Base-by-base conservation (phyloP, 2,329 filamentous ascomycete species). In the Elsinoe fawcettii region DNA sequence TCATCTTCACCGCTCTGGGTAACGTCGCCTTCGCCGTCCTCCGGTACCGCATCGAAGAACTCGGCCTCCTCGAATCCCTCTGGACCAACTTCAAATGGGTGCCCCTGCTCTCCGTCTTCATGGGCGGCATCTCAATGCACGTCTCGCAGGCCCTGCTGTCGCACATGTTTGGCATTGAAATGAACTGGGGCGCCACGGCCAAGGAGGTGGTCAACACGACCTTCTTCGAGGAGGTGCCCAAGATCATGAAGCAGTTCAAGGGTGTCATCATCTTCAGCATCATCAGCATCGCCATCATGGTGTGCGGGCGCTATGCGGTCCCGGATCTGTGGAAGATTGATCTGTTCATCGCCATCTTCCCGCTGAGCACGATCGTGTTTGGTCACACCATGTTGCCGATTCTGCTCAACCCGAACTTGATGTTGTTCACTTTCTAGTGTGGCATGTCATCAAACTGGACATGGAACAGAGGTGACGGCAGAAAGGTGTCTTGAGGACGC, bases 1-100 rank as follows among this genome's bases (percentile, higher is more conserved):
- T 89, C 63, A 83, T 90, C 61, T 90, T 90, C 74, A 87, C 86
- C 63, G 85, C 82, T 30, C 80, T 88, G 41, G 87, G 87, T 47
- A 90, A 90, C 70, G 63, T 90, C 43, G 78, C 85, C 0, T 78
- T 90, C 12, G 87, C 86, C 11, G 70, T 87, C 47, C 86, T 90
- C 78, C 80, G 87, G 34, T 89, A 89, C 71, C 82, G 87, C 56
- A 76, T 82, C 55, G 85, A 83, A 51, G 84, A 89, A 67, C 76
- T 80, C 58, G 75, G 71, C 58, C 74, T 90, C 56, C 64, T 85
- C 14, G 75, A 76, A 53, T 74, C 82, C 6, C 60, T 77, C 18
- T 58, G 73, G 51, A 73, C 76, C 62, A 77, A 76, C 63, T 70
- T 90, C 72, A 87, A 85, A 71, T 90, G 87, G 87, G 82, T 85